Base-by-base conservation (phyloP, 495 filamentous ascomycete genomes). In the Hypoxylon intermedium region DNA sequence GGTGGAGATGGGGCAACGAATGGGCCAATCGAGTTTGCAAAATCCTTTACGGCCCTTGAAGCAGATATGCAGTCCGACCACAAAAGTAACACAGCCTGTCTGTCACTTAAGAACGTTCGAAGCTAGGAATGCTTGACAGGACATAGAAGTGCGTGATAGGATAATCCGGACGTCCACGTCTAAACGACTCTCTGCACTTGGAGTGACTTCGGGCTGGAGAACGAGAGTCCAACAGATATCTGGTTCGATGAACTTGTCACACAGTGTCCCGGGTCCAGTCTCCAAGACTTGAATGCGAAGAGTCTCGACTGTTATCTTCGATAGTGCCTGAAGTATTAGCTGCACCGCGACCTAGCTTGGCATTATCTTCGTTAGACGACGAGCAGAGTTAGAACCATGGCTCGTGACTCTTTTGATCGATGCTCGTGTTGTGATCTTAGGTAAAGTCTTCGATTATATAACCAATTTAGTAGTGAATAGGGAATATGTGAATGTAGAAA, bases 21-120 rank as follows among this genome's bases (percentile, higher is more conserved):
- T 42, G 54, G 44, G 45, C 68, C 65, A 71, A 71, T 71, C 47
- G 58, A 71, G 30, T 58, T 48, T 40, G 47, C 43, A 66, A 48
- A 61, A 18, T 60, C 15, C 31, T 60, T 40, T 50, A 36, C 28
- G 33, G 46, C 28, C 51, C 52, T 60, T 47, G 60, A 57, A 53
- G 21, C 44, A 64, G 52, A 66, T 59, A 59, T 57, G 54, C 59
- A 59, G 26, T 54, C 63, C 60, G 43, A 62, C 60, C 59, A 53
- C 16, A 62, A 64, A 48, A 51, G 42, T 42, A 60, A 60, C 53
- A 60, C 53, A 38, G 57, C 31, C n/a, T n/a, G n/a, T n/a, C n/a
- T 59, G 48, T 59, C 51, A 43, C 67, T 43, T 50, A 55, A 67
- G 49, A 46, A 50, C 31, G 36, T 30, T 40, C 53, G 59, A 18